Conservation (phyloP, 345 rosid genomes). For the Aquilaria sinensis region DNA sequence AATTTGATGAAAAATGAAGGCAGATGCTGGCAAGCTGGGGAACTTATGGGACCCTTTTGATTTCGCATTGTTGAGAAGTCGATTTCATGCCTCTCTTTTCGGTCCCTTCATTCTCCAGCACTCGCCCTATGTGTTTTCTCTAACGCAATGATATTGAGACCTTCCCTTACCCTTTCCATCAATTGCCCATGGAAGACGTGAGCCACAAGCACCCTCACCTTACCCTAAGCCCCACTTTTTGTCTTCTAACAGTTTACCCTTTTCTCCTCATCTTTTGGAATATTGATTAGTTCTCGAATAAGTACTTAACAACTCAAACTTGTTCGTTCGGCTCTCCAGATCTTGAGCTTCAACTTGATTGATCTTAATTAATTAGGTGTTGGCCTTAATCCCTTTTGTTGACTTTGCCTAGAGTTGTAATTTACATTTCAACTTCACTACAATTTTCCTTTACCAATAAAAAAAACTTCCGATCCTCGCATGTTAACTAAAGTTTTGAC, state of each 20-base stretch:
- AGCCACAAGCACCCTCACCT: constrained; percentile 26
- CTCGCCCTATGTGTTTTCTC: constrained; percentile 25
- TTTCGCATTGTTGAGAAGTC: constrained; percentile 51
- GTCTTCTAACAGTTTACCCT: background rate
- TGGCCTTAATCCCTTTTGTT: constrained; percentile 7
- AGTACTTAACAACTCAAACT: constrained; percentile 10
- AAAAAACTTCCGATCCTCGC: too few species aligned
- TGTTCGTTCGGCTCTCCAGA: background rate
- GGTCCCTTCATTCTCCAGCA: constrained; percentile 33
- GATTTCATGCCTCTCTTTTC: constrained; percentile 44
- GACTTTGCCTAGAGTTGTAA: too few species aligned
- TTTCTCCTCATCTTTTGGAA: constrained; percentile 8
- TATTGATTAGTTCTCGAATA: constrained; percentile 12
- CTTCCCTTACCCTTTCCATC: too few species aligned
- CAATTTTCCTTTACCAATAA: too few species aligned
- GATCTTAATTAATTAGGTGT: constrained; percentile 1
- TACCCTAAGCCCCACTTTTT: constrained; percentile 12
- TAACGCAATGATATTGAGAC: background rate
- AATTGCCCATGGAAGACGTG: constrained; percentile 27
- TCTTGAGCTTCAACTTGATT: constrained; percentile 6
- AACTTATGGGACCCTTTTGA: constrained; percentile 53
- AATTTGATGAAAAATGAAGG: constrained; percentile 37
- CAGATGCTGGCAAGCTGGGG: constrained; percentile 43
- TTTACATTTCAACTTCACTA: too few species aligned
- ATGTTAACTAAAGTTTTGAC: too few species aligned